Evolutionary conservation across 148 eudicot genomes (phyloP).

Genomic region (Fagopyrum esculentum): DNA sequence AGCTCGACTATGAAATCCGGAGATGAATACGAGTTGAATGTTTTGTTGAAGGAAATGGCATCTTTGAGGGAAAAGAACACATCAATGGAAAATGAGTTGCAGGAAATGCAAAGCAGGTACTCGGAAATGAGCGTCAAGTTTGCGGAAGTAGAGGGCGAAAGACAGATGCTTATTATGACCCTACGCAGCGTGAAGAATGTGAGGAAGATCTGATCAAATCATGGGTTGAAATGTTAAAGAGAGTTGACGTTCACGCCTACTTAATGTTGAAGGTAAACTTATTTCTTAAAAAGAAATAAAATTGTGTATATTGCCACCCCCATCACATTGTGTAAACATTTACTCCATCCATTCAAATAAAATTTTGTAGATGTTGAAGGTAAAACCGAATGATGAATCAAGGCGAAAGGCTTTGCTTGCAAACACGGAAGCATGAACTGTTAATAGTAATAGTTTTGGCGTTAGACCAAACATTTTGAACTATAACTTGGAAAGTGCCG

Average conservation of each 20-base stretch:
- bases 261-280: not conserved
- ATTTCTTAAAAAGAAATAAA: not conserved
- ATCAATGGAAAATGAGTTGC: conserved; percentile 74
- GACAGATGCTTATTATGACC: conserved; percentile 80
- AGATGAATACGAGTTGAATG: conserved; percentile 29
- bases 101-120: conserved; percentile 88
- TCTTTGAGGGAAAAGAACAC: conserved; percentile 53
- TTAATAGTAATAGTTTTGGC: no score
- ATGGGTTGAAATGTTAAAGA: not conserved
- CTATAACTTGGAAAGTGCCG: no score
- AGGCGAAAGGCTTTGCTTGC: no score
- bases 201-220: conserved; percentile 21
- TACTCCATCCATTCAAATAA: not conserved
- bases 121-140: conserved; percentile 91
- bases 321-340: not conserved
- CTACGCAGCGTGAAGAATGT: conserved; percentile 63
- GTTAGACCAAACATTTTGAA: no score
- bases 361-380: not conserved
- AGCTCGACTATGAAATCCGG: not conserved
- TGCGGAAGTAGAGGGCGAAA: conserved; percentile 97
- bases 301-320: not conserved
- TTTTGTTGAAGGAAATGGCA: conserved; percentile 39
- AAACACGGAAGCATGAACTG: no score
- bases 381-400: not conserved
- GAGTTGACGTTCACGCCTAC: not conserved